Evolutionary conservation across 164 flowering plant genomes (phyloP).

Genomic region (Tetracentron sinense): DNA sequence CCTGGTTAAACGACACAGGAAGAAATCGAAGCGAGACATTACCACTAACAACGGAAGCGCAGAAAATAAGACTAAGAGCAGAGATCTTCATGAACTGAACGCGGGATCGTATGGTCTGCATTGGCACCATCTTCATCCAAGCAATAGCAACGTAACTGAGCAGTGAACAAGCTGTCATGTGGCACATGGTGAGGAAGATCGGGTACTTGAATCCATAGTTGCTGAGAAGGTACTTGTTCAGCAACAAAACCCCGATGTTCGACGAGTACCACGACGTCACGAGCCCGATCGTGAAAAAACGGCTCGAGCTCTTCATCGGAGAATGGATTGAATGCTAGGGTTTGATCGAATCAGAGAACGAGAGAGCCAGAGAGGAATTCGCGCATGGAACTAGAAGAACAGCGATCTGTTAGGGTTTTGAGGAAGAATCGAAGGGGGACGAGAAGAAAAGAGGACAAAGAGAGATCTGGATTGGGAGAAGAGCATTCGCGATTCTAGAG

Average conservation of each 20-base stretch:
- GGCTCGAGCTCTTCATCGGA: conserved; percentile 1
- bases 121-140: conserved; percentile 20
- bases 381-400: too few species aligned
- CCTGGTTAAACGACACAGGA: conserved; percentile 26
- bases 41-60: conserved; percentile 18
- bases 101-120: conserved; percentile 17
- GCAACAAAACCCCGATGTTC: conserved; percentile 19
- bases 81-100: conserved; percentile 22
- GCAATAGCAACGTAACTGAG: conserved; percentile 18
- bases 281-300: conserved; percentile 15
- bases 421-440: too few species aligned
- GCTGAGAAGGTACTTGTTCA: conserved; percentile 21
- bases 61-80: conserved; percentile 17
- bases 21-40: conserved; percentile 17
- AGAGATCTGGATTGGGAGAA: too few species aligned
- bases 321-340: not conserved
- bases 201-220: conserved; percentile 20
- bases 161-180: conserved; percentile 20
- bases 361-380: not conserved
- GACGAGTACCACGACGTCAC: conserved; percentile 20
- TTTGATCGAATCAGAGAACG: not conserved
- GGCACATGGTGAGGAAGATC: conserved; percentile 22
- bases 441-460: too few species aligned
- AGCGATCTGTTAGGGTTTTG: too few species aligned
- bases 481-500: too few species aligned